Conservation (phyloP, 352 stramenopile species). For the Phytophthora kernoviae region DNA sequence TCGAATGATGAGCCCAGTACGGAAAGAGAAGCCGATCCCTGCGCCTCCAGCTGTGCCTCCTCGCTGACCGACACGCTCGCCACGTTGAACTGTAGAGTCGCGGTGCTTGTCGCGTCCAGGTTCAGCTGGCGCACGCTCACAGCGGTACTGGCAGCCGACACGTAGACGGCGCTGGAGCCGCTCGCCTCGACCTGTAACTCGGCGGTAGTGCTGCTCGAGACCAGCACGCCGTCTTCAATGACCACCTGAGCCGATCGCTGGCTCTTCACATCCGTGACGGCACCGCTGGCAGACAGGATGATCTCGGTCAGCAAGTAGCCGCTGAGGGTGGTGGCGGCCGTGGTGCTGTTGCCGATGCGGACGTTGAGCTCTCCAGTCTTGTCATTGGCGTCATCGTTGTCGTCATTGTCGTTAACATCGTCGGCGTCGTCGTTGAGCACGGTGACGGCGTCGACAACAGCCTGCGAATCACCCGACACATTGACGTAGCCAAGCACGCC, state of each 20-base stretch:
- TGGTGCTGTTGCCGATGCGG: conserved; percentile 20
- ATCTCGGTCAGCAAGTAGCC: conserved; percentile 43
- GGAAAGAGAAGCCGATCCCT: conserved; percentile 18
- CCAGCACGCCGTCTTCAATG: conserved; percentile 32
- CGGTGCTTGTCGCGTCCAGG: conserved; percentile 13
- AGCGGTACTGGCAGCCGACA: conserved; percentile 18
- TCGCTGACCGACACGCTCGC: conserved; percentile 22
- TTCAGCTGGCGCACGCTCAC: conserved; percentile 31
- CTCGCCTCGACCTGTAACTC: conserved; percentile 33
- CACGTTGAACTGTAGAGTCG: conserved; percentile 33
- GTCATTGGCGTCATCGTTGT: conserved; percentile 26
- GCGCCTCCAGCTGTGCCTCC: conserved; percentile 21
- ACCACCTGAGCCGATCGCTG: conserved; percentile 31
- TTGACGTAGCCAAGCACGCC: conserved; percentile 16
- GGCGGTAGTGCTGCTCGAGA: conserved; percentile 23
- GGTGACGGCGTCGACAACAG: conserved; percentile 5
- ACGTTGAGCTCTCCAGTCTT: conserved; percentile 30
- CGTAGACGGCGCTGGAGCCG: conserved; percentile 36
- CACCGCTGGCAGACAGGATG: conserved; percentile 20
- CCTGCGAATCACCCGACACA: conserved; percentile 5
- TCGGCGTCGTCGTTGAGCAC: conserved; percentile 3
- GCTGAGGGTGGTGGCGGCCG: conserved; percentile 11
- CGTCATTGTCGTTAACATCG: neutral
- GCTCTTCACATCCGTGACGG: conserved; percentile 36
- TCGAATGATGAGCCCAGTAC: conserved; percentile 29